A percentile compares a stretch with the other conserved stretches of the same genome.
Evolutionary conservation across 306 rosid species (phyloP).

Genomic region (Amphicarpaea edgeworthii): DNA sequence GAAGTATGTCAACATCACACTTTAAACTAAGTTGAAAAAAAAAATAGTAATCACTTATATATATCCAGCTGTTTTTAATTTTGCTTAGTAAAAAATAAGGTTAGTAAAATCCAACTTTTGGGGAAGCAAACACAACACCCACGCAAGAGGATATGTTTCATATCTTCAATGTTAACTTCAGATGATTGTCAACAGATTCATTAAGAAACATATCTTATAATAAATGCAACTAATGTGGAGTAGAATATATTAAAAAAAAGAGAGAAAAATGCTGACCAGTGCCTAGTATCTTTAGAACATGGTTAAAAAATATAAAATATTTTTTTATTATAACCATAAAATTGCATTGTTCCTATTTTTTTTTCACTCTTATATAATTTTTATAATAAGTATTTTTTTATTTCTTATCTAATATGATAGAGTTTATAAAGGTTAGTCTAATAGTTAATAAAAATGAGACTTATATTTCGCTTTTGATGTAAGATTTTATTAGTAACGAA

Average conservation of each 20-base stretch:
- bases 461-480: too few species aligned
- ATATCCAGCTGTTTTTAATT: neutral
- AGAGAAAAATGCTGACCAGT: too few species aligned
- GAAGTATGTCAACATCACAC: neutral
- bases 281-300: too few species aligned
- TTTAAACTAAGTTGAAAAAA: neutral
- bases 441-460: too few species aligned
- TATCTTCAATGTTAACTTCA: slow-evolving; percentile 11
- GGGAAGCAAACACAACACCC: slow-evolving; percentile 3
- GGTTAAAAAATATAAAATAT: too few species aligned
- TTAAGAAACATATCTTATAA: neutral
- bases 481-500: too few species aligned
- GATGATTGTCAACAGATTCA: slow-evolving; percentile 33
- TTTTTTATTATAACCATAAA: too few species aligned
- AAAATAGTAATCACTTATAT: neutral
- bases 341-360: too few species aligned
- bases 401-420: too few species aligned
- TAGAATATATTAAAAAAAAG: neutral
- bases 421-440: too few species aligned
- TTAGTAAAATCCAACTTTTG: neutral
- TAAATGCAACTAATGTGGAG: slow-evolving; percentile 26
- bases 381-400: too few species aligned
- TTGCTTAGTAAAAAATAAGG: neutral
- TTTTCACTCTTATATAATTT: too few species aligned
- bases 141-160: slow-evolving; percentile 1